Evolutionary conservation across 2,329 filamentous ascomycete species (phyloP), one percentile per base, ranked within the genome.

Genomic region (Botrytis deweyae): DNA sequence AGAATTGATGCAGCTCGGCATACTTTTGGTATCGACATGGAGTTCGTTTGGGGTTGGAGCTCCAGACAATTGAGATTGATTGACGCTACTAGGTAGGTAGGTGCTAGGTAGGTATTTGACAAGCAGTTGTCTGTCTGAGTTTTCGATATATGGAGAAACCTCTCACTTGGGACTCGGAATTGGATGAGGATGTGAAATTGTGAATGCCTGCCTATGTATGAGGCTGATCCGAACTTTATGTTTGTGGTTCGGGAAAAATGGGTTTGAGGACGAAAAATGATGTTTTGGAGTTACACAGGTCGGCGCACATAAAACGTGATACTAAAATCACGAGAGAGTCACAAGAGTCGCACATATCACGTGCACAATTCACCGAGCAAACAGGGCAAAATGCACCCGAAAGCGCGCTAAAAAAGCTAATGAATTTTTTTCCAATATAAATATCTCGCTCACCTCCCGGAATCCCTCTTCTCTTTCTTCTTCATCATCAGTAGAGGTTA

Each of bases 401-500:
- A 38, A 61, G 22, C 25, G 49, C 73, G 65, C 70, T 67, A 75
- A 72, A 73, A 69, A 70, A 70, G 62, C 71, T 59, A 49, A 29
- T 33, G 33, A 64, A 33, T 49, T 69, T 58, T 44, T 71, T 64
- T 62, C 3, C 29, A 46, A 10, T 72, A 75, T 69, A 76, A 76
- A 78, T 73, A 33, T 74, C 63, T 73, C 73, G 36, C n/a, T 46
- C 42, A 40, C 67, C 66, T 64, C 55, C 63, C 36, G 9, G 0
- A 8, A 3, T 18, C 36, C 25, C 33, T 67, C 71, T 76, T 75
- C 74, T 76, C 74, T 76, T 73, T 76, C 77, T 76, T 77, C 75
- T 78, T 80, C 78, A 75, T 74, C 75, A 81, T 82, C 81, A 82
- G 80, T 82, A 81, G 77, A 77, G 80, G 77, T 80, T 80, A 80